Conservation (phyloP, 805 yeast genomes). For the Candida lessepsii region DNA sequence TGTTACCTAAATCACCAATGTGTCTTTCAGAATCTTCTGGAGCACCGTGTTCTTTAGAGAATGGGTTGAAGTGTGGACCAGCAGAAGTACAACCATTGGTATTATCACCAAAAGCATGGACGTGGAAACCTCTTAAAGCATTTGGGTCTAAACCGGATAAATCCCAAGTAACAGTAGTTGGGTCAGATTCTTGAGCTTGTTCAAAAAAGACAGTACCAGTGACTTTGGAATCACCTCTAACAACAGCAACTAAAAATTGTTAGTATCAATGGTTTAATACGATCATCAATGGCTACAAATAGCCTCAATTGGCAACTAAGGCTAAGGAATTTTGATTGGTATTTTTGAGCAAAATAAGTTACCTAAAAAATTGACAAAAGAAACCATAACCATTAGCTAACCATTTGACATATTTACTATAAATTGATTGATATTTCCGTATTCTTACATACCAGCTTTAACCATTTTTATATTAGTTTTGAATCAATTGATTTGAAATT, state of each 20-base stretch:
- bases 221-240: constrained; percentile 92
- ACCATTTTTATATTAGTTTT: constrained; percentile 43
- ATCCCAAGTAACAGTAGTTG: constrained; percentile 86
- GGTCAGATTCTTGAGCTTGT: constrained; percentile 74
- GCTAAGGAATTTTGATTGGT: too few species aligned
- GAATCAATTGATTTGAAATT: not conserved
- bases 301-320: not conserved
- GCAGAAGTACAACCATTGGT: constrained; percentile 99
- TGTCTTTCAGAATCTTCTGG: constrained; percentile 81
- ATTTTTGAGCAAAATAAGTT: constrained; percentile 5
- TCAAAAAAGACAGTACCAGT: constrained; percentile 85
- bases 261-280: not conserved
- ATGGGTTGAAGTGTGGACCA: constrained; percentile 96
- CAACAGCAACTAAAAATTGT: constrained; percentile 69
- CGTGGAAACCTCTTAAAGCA: constrained; percentile 94
- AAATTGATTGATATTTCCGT: not conserved
- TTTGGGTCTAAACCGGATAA: constrained; percentile 85
- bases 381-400: not conserved
- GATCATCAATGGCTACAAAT: not conserved
- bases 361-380: constrained; percentile 2
- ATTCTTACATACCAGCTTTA: constrained; percentile 56
- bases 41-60: constrained; percentile 85
- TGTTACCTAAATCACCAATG: constrained; percentile 96
- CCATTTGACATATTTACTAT: constrained; percentile 2
- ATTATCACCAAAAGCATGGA: constrained; percentile 97